A percentile compares a stretch with the other conserved stretches of the same genome.
These are phyloP conservation scores for Cruciata laevipes DNA, from an alignment of 257 asterid genomes.

Conservation along the genomic window DNA sequence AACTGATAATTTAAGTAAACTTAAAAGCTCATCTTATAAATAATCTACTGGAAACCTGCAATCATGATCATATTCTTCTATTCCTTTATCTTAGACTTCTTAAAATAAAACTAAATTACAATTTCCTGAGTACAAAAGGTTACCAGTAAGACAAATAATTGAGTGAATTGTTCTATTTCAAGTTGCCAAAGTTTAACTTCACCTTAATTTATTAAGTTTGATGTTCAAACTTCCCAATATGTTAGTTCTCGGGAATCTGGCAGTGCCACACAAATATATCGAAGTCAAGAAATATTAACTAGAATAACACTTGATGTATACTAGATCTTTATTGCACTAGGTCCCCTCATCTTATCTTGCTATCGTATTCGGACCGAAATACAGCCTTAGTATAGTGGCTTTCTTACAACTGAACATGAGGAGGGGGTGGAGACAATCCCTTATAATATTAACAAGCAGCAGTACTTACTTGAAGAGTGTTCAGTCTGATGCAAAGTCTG, in stretches of 20 bases:
- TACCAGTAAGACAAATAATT: neutral
- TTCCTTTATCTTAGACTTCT: neutral
- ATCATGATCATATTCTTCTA: too few species aligned
- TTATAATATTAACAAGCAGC: conserved; percentile 19
- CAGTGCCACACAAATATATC: neutral
- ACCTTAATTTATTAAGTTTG: neutral
- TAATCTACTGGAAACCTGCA: neutral
- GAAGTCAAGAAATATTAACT: neutral
- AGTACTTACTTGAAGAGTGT: conserved; percentile 77
- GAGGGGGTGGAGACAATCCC: too few species aligned
- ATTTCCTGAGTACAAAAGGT: neutral
- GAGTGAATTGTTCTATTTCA: neutral
- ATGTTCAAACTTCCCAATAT: neutral
- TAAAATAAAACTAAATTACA: neutral
- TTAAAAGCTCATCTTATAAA: neutral
- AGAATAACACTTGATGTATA: neutral
- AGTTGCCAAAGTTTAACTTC: too few species aligned
- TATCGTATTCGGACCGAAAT: neutral
- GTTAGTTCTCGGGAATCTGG: neutral
- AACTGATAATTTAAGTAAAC: neutral
- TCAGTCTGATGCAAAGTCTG: conserved; percentile 82
- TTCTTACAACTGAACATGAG: neutral
- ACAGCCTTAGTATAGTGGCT: neutral
- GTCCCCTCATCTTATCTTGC: neutral
- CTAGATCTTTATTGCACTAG: neutral